These are phyloP conservation scores for Prunus dulcis DNA, from an alignment of 306 rosid species.

Conservation along the genomic window DNA sequence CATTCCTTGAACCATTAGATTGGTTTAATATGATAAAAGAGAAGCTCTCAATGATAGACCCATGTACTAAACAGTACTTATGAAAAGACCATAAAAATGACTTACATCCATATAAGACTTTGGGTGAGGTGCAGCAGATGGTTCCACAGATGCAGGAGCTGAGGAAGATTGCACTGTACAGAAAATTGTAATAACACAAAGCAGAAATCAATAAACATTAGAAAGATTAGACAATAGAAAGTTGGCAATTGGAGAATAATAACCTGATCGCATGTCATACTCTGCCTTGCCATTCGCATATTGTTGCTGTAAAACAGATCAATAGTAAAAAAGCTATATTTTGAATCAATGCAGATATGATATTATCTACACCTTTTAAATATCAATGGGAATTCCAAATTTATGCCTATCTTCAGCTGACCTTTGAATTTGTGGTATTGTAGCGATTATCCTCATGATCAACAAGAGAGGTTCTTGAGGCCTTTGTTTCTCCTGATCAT, in stretches of 20 bases:
- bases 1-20: neutral
- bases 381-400: slow-evolving; percentile 12
- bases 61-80: neutral
- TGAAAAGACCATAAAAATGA: slow-evolving; percentile 9
- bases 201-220: slow-evolving; percentile 13
- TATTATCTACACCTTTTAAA: neutral
- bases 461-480: slow-evolving; percentile 31
- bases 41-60: neutral
- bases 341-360: slow-evolving; percentile 17
- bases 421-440: slow-evolving; percentile 60
- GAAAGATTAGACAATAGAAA: neutral
- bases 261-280: slow-evolving; percentile 59
- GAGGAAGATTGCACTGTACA: slow-evolving; percentile 81
- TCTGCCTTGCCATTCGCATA: slow-evolving; percentile 63
- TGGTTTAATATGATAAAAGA: neutral
- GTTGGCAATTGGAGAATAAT: slow-evolving; percentile 19
- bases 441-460: slow-evolving; percentile 58
- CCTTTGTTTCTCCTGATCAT: slow-evolving; percentile 35
- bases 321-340: slow-evolving; percentile 6
- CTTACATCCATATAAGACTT: slow-evolving; percentile 80
- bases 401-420: slow-evolving; percentile 31
- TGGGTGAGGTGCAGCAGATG: slow-evolving; percentile 65
- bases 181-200: slow-evolving; percentile 14
- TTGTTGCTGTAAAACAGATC: slow-evolving; percentile 51
- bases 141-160: slow-evolving; percentile 66